phyloP scores from a whole-genome alignment of 2,329 filamentous ascomycete species.

The Hypomyces rosellus region DNA sequence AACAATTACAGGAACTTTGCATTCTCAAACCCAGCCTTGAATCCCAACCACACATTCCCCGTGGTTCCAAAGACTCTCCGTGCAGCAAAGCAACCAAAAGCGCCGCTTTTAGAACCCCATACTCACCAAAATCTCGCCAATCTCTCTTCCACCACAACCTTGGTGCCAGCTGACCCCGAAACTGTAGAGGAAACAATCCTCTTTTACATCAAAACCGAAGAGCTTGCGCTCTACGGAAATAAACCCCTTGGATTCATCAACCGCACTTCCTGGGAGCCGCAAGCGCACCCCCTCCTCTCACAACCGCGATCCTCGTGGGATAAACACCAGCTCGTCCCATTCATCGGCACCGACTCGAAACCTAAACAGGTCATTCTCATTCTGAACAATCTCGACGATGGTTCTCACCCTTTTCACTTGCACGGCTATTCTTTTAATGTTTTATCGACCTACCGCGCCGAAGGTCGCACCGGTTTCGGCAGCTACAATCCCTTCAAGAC shows the following conservation, averaged over 20 bases:
- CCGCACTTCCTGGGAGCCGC: slow-evolving; percentile 20
- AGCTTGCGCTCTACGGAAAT: slow-evolving; percentile 17
- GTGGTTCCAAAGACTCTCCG: slow-evolving; percentile 11
- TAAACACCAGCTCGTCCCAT: slow-evolving; percentile 17
- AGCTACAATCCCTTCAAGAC: slow-evolving; percentile 21
- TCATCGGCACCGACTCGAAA: slow-evolving; percentile 10
- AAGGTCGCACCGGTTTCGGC: slow-evolving; percentile 18
- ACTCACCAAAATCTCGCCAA: slow-evolving; percentile 11
- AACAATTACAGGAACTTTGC: slow-evolving; percentile 16
- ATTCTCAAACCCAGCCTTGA: slow-evolving; percentile 17
- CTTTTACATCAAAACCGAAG: slow-evolving; percentile 20
- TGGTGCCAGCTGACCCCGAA: neutral
- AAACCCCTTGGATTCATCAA: slow-evolving; percentile 21
- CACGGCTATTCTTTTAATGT: slow-evolving; percentile 51
- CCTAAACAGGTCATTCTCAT: slow-evolving; percentile 20
- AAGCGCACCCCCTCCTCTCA: slow-evolving; percentile 15
- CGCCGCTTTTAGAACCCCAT: neutral
- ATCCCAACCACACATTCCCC: slow-evolving; percentile 15
- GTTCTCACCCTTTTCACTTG: slow-evolving; percentile 39
- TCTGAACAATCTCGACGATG: slow-evolving; percentile 29
- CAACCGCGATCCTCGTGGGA: slow-evolving; percentile 18
- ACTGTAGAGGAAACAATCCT: slow-evolving; percentile 17
- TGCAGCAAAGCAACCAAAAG: slow-evolving; percentile 3
- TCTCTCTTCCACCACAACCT: slow-evolving; percentile 1
- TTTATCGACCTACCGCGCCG: slow-evolving; percentile 17